Base-by-base conservation (phyloP, 768 basidiomycete species). In the Fistulinella prunicolor region DNA sequence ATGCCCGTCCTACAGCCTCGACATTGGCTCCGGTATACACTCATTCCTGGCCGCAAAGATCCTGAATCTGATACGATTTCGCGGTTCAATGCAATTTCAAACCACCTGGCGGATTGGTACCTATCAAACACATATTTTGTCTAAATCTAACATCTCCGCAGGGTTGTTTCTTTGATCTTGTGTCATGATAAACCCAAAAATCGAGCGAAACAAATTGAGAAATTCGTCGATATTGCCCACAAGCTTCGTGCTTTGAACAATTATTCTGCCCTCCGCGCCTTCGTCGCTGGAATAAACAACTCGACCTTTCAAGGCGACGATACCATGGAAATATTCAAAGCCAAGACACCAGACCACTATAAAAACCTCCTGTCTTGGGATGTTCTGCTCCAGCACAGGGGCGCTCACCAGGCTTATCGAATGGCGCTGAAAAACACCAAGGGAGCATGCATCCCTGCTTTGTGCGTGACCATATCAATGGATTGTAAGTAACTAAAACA, bases 261-360 rank as follows among this genome's bases (percentile, higher is more conserved):
- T 64, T 98, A 96, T 65, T 92, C 93, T 28, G 89, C 88, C 1
- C 70, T 96, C 45, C 91, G 92, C 38, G 92, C 94, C 9, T 83
- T 97, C 56, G 84, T 97, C n/a, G 89, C 92, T 23, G 95, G 94
- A 5, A 89, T 98, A 69, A 88, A 89, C 59, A 83, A 81, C 53
- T 82, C 92, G 4, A 85, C 86, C 0, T 83, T 86, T 54, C 76
- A 84, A 40, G 88, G 87, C 7, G 84, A 86, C 56, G 80, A 81
- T 56, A 86, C 90, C 0, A 81, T 89, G 73, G 83, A 87, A 46
- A 67, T 79, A 24, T 85, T 94, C 62, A 84, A 81, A 63, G 54
- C 70, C 20, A 85, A 77, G 63, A 78, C 75, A 8, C 78, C 80
- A n/a, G 86, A 83, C 46, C 78, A 75, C 28, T 83, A 82, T 50